A percentile compares a stretch with the other conserved stretches of the same genome.
Evolutionary conservation across 805 yeast genomes (phyloP).

Genomic region (Isabelozyma gotoi): DNA sequence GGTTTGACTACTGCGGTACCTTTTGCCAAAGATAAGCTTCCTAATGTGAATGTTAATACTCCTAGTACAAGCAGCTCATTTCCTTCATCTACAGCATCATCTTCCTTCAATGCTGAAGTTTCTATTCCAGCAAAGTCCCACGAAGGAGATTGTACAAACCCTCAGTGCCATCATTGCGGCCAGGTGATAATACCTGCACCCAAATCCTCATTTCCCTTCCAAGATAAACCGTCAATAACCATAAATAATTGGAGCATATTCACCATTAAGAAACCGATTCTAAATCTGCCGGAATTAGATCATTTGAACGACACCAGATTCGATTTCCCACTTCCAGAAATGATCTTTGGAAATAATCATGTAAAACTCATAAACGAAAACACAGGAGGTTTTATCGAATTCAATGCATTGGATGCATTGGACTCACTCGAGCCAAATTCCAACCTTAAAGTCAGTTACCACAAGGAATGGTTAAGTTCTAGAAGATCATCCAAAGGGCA

Average conservation of each 20-base stretch:
- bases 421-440: slow-evolving; percentile 36
- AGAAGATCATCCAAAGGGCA: slow-evolving; percentile 20
- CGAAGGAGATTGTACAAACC: slow-evolving; percentile 35
- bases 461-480: slow-evolving; percentile 71
- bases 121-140: slow-evolving; percentile 47
- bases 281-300: slow-evolving; percentile 73
- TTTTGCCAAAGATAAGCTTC: not conserved
- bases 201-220: slow-evolving; percentile 58
- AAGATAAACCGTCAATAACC: slow-evolving; percentile 67
- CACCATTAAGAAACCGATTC: slow-evolving; percentile 73
- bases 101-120: slow-evolving; percentile 8
- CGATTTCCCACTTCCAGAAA: slow-evolving; percentile 89
- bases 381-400: slow-evolving; percentile 49
- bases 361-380: slow-evolving; percentile 50
- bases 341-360: slow-evolving; percentile 89
- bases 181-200: slow-evolving; percentile 79
- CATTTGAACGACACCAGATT: slow-evolving; percentile 54
- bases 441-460: slow-evolving; percentile 68
- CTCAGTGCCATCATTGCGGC: slow-evolving; percentile 65
- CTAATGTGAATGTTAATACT: not conserved
- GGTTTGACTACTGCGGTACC: not conserved
- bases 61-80: slow-evolving; percentile 16
- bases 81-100: slow-evolving; percentile 8
- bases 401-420: slow-evolving; percentile 75
- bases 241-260: slow-evolving; percentile 74